phyloP scores from a whole-genome alignment of 495 filamentous ascomycete genomes.

The Aspergillus bertholletiae region DNA sequence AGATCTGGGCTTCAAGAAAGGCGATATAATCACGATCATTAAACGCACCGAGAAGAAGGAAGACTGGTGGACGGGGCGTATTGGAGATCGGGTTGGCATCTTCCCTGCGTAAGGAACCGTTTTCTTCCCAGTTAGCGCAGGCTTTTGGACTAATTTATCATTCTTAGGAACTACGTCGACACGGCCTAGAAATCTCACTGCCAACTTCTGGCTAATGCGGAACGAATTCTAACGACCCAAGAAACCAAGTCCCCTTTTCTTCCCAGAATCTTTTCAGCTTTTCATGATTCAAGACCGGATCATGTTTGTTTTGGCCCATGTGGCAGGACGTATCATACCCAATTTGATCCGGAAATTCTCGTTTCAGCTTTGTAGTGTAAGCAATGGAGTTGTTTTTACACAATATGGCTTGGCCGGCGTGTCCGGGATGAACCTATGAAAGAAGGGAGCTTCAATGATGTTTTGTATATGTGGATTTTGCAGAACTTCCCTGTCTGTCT shows the following conservation, averaged over 20 bases:
- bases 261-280: neutral
- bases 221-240: constrained; percentile 20
- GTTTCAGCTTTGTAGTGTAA: constrained; percentile 14
- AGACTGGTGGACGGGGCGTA: constrained; percentile 79
- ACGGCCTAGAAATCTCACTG: constrained; percentile 22
- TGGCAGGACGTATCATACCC: constrained; percentile 2
- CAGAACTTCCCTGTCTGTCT: neutral
- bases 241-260: neutral
- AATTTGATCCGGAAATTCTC: constrained; percentile 2
- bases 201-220: constrained; percentile 18
- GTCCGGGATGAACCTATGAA: neutral
- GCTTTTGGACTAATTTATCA: constrained; percentile 8
- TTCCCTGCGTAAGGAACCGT: constrained; percentile 50
- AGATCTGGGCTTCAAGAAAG: constrained; percentile 94
- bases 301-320: neutral
- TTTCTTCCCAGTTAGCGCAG: neutral
- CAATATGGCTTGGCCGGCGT: constrained; percentile 8
- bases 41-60: constrained; percentile 93
- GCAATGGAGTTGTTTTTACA: constrained; percentile 14
- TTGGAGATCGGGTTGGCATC: constrained; percentile 61
- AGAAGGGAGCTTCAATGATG: neutral
- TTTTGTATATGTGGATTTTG: constrained; percentile 3
- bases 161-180: constrained; percentile 44
- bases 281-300: neutral
- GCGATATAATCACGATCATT: constrained; percentile 92